A percentile compares a stretch with the other conserved stretches of the same genome.
Evolutionary conservation across 441 rosid species (phyloP).

Genomic region (Melastoma candidum): DNA sequence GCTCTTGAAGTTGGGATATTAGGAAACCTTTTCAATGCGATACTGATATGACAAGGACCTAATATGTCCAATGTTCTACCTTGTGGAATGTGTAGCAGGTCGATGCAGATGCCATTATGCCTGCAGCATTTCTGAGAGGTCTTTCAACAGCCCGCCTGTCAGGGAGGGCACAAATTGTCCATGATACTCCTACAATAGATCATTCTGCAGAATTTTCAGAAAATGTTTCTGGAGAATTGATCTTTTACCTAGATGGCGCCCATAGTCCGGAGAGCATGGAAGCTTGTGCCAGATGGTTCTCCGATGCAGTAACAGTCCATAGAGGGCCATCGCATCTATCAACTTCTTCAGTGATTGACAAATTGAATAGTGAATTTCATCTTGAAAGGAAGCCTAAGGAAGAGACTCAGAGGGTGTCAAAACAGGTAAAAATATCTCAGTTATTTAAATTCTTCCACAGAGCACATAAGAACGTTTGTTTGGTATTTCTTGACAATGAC

Average conservation of each 20-base stretch:
- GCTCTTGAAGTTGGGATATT: too few relatives aligned
- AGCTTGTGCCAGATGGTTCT: constrained; percentile 88
- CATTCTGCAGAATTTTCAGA: constrained; percentile 21
- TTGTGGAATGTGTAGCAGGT: constrained; percentile 21
- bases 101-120: constrained; percentile 26
- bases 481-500: neutral
- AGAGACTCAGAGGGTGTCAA: constrained; percentile 31
- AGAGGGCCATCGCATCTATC: constrained; percentile 16
- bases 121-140: constrained; percentile 59
- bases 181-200: constrained; percentile 33
- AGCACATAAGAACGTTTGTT: neutral
- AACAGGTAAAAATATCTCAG: constrained; percentile 38
- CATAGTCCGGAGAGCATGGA: constrained; percentile 97
- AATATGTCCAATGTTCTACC: neutral
- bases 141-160: constrained; percentile 64
- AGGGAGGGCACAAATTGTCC: constrained; percentile 75
- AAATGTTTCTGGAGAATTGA: constrained; percentile 47
- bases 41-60: too few relatives aligned
- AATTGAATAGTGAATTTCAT: constrained; percentile 25
- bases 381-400: constrained; percentile 14
- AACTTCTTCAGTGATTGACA: constrained; percentile 16
- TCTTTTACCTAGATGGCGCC: constrained; percentile 93
- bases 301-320: constrained; percentile 37
- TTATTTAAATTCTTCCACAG: neutral
- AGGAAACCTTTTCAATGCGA: too few relatives aligned